Percentiles rank a stretch among this genome's conserved stretches.
Evolutionary conservation across 2,329 filamentous ascomycete genomes (phyloP).

Genomic region (Aspergillus brasiliensis): DNA sequence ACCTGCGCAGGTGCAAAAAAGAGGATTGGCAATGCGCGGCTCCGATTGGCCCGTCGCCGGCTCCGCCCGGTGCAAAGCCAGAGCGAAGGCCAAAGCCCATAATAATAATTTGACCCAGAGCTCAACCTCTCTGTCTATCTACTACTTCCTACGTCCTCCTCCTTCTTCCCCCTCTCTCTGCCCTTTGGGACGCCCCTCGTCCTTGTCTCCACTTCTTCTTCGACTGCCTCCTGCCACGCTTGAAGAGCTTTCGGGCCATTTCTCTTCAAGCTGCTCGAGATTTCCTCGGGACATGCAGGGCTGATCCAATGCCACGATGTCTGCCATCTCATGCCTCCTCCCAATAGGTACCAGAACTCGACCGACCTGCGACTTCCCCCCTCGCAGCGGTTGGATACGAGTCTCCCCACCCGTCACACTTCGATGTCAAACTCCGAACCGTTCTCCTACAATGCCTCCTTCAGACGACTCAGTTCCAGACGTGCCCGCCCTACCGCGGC

Average conservation of each 20-base stretch:
- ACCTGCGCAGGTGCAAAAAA: constrained; percentile 33
- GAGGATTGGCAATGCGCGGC: constrained; percentile 35
- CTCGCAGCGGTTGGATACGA: constrained; percentile 43
- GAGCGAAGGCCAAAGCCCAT: constrained; percentile 13
- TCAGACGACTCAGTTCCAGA: constrained; percentile 32
- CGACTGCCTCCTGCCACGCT: neutral
- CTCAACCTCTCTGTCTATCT: neutral
- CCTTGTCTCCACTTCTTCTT: constrained; percentile 3
- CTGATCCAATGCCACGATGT: constrained; percentile 58
- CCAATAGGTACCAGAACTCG: constrained; percentile 57
- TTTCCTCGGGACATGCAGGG: constrained; percentile 34
- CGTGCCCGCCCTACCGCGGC: constrained; percentile 33
- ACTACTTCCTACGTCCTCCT: neutral
- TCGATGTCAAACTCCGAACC: constrained; percentile 35
- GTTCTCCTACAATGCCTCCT: constrained; percentile 26
- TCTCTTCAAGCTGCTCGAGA: constrained; percentile 23
- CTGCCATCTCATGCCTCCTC: constrained; percentile 65
- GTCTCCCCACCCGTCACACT: constrained; percentile 22
- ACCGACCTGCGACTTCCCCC: constrained; percentile 51
- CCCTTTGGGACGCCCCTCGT: neutral
- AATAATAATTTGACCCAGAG: constrained; percentile 22
- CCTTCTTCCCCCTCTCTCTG: neutral
- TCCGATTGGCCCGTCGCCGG: constrained; percentile 40
- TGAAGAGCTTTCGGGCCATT: constrained; percentile 17
- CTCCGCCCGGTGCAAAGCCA: constrained; percentile 31